A percentile compares a stretch with the other conserved stretches of the same genome.
phyloP scores from a whole-genome alignment of 352 stramenopile genomes.

The Globisporangium megalacanthum region DNA sequence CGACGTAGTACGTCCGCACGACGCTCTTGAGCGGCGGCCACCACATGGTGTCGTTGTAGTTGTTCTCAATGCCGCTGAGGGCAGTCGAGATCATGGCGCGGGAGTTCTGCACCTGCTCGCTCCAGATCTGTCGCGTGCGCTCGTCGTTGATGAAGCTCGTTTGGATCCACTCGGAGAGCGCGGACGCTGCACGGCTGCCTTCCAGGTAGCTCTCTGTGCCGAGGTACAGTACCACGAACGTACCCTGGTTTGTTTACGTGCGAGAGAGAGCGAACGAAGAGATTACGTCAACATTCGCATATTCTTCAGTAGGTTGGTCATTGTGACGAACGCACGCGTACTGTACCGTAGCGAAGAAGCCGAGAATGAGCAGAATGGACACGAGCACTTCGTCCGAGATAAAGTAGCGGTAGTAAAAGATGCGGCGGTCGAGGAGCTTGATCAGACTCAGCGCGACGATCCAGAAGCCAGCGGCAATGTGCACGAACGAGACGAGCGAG shows the following conservation, averaged over 20 bases:
- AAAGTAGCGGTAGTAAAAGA: conserved; percentile 89
- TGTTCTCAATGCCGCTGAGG: conserved; percentile 73
- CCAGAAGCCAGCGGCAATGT: conserved; percentile 63
- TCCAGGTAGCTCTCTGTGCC: conserved; percentile 85
- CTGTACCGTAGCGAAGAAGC: conserved; percentile 84
- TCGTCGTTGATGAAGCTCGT: conserved; percentile 88
- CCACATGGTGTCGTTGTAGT: conserved; percentile 89
- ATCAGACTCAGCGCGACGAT: conserved; percentile 59
- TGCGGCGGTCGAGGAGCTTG: conserved; percentile 76
- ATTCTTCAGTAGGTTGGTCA: background rate
- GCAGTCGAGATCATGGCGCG: conserved; percentile 77
- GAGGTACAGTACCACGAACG: conserved; percentile 79
- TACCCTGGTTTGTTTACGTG: conserved; percentile 27
- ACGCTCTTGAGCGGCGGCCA: conserved; percentile 79
- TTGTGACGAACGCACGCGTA: conserved; percentile 16
- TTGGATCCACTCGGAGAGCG: conserved; percentile 78
- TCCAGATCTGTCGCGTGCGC: conserved; percentile 72
- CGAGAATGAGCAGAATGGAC: conserved; percentile 68
- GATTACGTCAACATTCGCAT: background rate
- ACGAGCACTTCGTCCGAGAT: conserved; percentile 86
- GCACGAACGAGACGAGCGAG: conserved; percentile 74
- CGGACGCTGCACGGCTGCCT: conserved; percentile 65
- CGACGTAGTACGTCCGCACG: conserved; percentile 80
- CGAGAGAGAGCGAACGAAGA: conserved; percentile 6
- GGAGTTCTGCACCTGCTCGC: conserved; percentile 78